Percentiles rank a stretch among this genome's conserved stretches.
Evolutionary conservation across 352 stramenopile genomes (phyloP).

Genomic region (Pythium aquatile): DNA sequence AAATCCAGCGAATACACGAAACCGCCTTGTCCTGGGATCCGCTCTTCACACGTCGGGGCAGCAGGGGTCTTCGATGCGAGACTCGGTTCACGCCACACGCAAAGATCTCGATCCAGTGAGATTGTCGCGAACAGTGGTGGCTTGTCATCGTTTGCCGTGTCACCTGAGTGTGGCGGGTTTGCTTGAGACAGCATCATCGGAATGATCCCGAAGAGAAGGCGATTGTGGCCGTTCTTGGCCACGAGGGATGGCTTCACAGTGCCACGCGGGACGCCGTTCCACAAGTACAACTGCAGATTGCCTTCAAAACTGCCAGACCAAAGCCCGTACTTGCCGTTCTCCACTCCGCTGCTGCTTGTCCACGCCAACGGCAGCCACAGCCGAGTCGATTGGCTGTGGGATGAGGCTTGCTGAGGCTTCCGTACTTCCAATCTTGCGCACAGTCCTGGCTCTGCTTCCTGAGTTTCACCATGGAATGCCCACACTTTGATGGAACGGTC

Average conservation of each 20-base stretch:
- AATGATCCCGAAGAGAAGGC: constrained; percentile 67
- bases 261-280: constrained; percentile 20
- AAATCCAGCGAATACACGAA: constrained; percentile 59
- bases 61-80: not conserved
- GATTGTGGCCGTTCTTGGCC: constrained; percentile 59
- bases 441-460: constrained; percentile 13
- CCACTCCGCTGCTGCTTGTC: constrained; percentile 23
- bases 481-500: constrained; percentile 76
- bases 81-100: constrained; percentile 47
- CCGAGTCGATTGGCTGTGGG: constrained; percentile 62
- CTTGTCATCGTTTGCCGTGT: not conserved
- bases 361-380: constrained; percentile 75
- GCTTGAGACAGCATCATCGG: constrained; percentile 16
- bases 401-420: constrained; percentile 62
- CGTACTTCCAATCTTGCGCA: constrained; percentile 39
- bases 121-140: constrained; percentile 44
- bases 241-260: constrained; percentile 42
- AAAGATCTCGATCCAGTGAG: constrained; percentile 66
- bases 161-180: not conserved
- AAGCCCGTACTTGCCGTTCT: constrained; percentile 31
- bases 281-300: constrained; percentile 63
- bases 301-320: constrained; percentile 76
- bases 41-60: constrained; percentile 35
- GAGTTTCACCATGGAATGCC: constrained; percentile 12
- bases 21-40: constrained; percentile 54